phyloP scores from a whole-genome alignment of 2,329 filamentous ascomycete species.

The Kalmusia sp. region DNA sequence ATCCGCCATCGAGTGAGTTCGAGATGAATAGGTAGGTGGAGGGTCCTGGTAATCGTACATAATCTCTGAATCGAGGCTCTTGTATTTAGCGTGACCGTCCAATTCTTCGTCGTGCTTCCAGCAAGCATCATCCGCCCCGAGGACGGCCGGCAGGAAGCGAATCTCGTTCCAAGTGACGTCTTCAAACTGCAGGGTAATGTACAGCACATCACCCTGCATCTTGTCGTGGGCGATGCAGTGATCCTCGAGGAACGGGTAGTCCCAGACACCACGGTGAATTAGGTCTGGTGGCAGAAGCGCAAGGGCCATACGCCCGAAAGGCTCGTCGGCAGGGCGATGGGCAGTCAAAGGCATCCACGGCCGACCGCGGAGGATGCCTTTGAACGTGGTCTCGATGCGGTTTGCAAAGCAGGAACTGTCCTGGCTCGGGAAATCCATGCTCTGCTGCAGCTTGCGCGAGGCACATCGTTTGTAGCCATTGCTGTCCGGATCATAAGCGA shows the following conservation, averaged over 20 bases:
- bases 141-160: slow-evolving; percentile 40
- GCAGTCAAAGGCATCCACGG: slow-evolving; percentile 51
- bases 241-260: slow-evolving; percentile 49
- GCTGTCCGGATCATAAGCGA: slow-evolving; percentile 48
- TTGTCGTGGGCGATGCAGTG: slow-evolving; percentile 52
- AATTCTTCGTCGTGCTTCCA: slow-evolving; percentile 50
- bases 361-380: slow-evolving; percentile 43
- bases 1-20: slow-evolving; percentile 47
- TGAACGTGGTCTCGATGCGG: slow-evolving; percentile 45
- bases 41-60: slow-evolving; percentile 53
- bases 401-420: slow-evolving; percentile 47
- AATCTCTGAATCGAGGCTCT: slow-evolving; percentile 48
- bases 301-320: slow-evolving; percentile 49
- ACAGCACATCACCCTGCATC: slow-evolving; percentile 50
- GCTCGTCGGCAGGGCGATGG: slow-evolving; percentile 47
- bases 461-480: slow-evolving; percentile 46
- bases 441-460: slow-evolving; percentile 48
- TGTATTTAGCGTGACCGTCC: slow-evolving; percentile 45
- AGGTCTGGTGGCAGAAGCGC: slow-evolving; percentile 42
- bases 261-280: slow-evolving; percentile 45
- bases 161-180: slow-evolving; percentile 51
- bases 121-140: slow-evolving; percentile 43
- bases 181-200: slow-evolving; percentile 48
- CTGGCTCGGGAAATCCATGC: slow-evolving; percentile 44
- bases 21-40: slow-evolving; percentile 51